Conservation (phyloP, 305 asterid species). For the Fraxinus sp. region DNA sequence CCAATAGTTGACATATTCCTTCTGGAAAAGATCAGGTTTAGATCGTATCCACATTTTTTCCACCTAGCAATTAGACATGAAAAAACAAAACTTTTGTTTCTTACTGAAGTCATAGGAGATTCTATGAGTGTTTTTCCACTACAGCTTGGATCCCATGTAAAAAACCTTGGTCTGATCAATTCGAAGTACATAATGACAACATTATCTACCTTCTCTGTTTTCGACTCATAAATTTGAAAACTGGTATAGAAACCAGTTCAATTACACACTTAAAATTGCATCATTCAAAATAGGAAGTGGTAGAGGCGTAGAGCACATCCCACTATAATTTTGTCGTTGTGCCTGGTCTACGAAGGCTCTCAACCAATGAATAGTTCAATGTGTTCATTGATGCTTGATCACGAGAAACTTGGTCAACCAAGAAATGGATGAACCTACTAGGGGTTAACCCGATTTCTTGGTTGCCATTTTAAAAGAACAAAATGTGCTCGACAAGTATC, state of each 20-base stretch:
- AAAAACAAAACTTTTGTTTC: background rate
- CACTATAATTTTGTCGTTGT: background rate
- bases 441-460: background rate
- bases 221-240: background rate
- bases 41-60: constrained; percentile 30
- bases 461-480: background rate
- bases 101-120: background rate
- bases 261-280: background rate
- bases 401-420: background rate
- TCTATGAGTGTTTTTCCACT: background rate
- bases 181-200: background rate
- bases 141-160: background rate
- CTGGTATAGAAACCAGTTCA: background rate
- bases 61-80: background rate
- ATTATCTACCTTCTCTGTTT: background rate
- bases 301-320: background rate
- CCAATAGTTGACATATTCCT: constrained; percentile 40
- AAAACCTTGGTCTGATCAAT: background rate
- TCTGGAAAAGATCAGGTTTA: constrained; percentile 37
- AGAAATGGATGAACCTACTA: background rate
- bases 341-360: background rate
- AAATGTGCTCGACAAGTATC: background rate
- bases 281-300: background rate
- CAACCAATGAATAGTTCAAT: background rate
- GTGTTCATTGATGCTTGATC: background rate